These are phyloP conservation scores for Vicia sativa DNA, from an alignment of 306 rosid species.

Conservation along the genomic window DNA sequence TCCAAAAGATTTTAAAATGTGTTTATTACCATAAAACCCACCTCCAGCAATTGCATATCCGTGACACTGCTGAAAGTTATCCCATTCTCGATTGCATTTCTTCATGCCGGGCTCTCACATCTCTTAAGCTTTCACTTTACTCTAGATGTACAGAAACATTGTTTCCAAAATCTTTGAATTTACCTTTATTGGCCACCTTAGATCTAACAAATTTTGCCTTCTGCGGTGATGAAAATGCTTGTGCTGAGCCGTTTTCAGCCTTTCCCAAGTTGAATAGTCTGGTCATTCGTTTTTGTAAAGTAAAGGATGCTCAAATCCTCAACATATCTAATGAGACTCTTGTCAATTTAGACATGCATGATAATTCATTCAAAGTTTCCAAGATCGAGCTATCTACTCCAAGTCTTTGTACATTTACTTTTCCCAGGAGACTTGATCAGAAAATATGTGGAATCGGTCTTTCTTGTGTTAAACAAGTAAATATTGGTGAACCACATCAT, in stretches of 20 bases:
- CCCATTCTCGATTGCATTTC: not conserved
- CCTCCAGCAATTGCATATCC: not conserved
- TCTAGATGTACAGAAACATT: not conserved
- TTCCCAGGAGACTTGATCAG: not conserved
- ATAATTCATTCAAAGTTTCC: too few relatives aligned
- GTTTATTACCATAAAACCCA: not conserved
- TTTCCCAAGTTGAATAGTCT: not conserved
- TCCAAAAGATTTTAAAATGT: too few relatives aligned
- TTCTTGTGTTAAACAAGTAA: slow-evolving; percentile 11
- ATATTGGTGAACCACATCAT: not conserved
- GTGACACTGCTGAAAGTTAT: not conserved
- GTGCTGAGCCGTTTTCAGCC: not conserved
- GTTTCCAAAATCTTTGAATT: slow-evolving; percentile 13
- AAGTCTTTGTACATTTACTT: not conserved
- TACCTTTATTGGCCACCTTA: not conserved
- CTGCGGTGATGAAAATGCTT: not conserved
- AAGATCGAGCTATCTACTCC: slow-evolving; percentile 19
- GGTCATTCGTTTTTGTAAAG: not conserved
- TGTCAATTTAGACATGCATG: not conserved
- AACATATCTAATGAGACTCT: not conserved
- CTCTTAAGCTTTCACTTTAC: not conserved
- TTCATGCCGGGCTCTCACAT: not conserved
- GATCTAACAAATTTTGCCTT: not conserved
- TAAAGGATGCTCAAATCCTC: not conserved
- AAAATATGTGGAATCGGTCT: not conserved